Base-by-base conservation (phyloP, 208 protist species). In the Trichomonas tenax region DNA sequence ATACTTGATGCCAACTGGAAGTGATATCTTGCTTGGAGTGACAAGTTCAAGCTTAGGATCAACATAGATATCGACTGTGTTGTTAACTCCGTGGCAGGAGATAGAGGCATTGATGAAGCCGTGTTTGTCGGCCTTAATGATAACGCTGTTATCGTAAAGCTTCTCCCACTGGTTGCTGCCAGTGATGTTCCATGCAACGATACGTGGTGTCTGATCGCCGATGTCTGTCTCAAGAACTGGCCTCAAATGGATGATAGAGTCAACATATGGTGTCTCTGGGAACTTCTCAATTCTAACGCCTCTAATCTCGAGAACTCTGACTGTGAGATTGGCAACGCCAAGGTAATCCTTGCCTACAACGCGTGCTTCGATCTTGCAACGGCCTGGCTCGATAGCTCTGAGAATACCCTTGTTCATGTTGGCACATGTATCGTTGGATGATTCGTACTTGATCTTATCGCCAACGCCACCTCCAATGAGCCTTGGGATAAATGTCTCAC, bases 211-310 rank as follows among this genome's bases (percentile, higher is more conserved):
- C 44, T 49, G 0, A 2, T 17, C 0, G 9, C 86, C 86, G 31
- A 40, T 51, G n/a, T 93, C 86, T 51, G 86, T 93, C 9, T 93
- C 86, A 93, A 93, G n/a, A 6, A 51, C n/a, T 51, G 86, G 86
- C 2, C 0, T 34, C 14, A 93, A 9, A 58, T 93, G 40, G n/a
- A 93, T 44, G 44, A 48, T 48, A n/a, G 86, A 93, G 31, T 41
- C 86, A 38, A 93, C 86, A 38, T 93, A 93, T 17, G 34, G n/a
- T 23, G 8, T 8, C 8, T 93, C 40, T n/a, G n/a, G 11, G 26
- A n/a, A 34, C 1, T 15, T 21, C 11, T 51, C 44, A 6, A 93
- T 34, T 4, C n/a, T 93, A 1, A 93, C 14, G 14, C 31, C 44
- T 93, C 46, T 93, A 38, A 44, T 44, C 8, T 93, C 44, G n/a